Conservation (phyloP, 1,284 basidiomycete species). For the Wallemia ichthyophaga region DNA sequence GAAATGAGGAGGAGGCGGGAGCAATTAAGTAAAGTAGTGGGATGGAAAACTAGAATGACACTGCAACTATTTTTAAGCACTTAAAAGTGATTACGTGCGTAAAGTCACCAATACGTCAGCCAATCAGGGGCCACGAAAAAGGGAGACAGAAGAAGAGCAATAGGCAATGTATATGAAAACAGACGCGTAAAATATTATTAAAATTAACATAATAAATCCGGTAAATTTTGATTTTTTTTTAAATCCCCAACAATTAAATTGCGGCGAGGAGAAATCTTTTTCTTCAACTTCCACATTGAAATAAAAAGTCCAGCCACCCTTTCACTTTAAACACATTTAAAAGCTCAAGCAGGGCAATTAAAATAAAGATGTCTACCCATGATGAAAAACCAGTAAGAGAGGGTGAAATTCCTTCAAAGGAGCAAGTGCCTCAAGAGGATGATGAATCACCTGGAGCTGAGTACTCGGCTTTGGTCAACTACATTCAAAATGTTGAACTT, state of each 20-base stretch:
- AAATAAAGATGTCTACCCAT: not conserved
- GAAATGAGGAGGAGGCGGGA: not conserved
- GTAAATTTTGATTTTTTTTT: not conserved
- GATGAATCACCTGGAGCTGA: not conserved
- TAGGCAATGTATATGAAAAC: not conserved
- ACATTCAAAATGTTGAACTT: not conserved
- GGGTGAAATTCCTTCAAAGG: slow-evolving; percentile 1
- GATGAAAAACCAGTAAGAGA: not conserved
- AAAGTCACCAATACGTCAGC: not conserved
- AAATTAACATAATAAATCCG: not conserved
- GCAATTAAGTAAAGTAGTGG: too few relatives aligned
- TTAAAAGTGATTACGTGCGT: too few relatives aligned
- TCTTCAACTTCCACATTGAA: not conserved
- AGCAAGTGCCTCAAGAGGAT: not conserved
- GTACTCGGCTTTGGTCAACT: not conserved
- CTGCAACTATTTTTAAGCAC: too few relatives aligned
- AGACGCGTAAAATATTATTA: not conserved
- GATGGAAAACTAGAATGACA: not conserved
- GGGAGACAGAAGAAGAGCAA: not conserved
- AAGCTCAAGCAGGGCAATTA: not conserved
- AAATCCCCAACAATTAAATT: not conserved
- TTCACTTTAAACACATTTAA: not conserved
- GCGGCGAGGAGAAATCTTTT: not conserved
- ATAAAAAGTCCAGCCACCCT: not conserved
- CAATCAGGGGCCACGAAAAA: not conserved